phyloP scores from a whole-genome alignment of 495 filamentous ascomycete genomes.

The Penicillium angulare region DNA sequence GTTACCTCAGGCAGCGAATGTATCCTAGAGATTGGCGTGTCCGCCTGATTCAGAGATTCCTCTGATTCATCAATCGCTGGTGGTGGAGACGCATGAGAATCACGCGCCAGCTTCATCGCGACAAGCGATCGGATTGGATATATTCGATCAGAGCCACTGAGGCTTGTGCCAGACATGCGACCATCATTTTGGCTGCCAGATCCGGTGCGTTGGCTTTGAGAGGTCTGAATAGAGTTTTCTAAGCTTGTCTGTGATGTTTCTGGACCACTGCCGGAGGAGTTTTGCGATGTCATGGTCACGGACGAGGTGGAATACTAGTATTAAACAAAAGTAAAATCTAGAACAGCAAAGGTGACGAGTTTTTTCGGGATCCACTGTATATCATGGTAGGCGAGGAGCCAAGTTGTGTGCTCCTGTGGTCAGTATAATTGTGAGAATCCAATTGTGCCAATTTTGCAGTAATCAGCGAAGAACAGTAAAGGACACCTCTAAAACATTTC shows the following conservation, averaged over 20 bases:
- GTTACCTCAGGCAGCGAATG: neutral
- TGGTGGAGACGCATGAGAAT: neutral
- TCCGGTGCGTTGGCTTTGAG: slow-evolving; percentile 2
- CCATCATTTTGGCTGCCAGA: slow-evolving; percentile 3
- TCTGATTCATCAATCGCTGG: neutral
- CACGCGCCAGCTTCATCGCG: neutral
- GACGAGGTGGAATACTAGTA: neutral
- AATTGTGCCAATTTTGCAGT: neutral
- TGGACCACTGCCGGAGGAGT: neutral
- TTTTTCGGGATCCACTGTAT: neutral
- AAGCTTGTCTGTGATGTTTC: slow-evolving; percentile 3
- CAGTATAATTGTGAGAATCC: neutral
- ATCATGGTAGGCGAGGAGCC: neutral
- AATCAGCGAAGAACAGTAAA: neutral
- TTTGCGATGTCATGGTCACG: neutral
- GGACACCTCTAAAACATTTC: neutral
- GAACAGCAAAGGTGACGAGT: neutral
- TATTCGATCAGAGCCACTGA: slow-evolving; percentile 2
- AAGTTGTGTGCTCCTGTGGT: neutral
- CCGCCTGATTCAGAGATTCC: neutral
- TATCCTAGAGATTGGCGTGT: neutral
- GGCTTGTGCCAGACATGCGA: slow-evolving; percentile 2
- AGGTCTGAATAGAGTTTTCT: slow-evolving; percentile 4
- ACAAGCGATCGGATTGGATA: slow-evolving; percentile 6
- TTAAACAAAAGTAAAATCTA: neutral